Base-by-base conservation (phyloP, 352 stramenopile genomes). In the Phytophthora tentaculata region DNA sequence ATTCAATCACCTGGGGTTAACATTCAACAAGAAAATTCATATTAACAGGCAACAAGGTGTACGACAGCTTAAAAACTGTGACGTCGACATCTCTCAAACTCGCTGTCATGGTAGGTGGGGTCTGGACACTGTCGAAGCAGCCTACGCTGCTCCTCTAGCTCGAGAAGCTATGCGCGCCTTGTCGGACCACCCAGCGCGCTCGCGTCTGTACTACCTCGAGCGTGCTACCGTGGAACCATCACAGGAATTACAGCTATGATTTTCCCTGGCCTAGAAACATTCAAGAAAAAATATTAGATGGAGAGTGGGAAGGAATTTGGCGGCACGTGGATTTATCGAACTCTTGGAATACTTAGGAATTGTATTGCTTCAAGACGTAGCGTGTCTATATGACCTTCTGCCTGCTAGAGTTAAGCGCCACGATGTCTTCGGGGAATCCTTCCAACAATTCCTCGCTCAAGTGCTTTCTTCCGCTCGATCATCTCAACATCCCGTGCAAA, bases 11-110 rank as follows among this genome's bases (percentile, higher is more conserved):
- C 56, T 55, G 2, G 29, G 44, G 5, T 28, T 63, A 13, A 55
- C 10, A 12, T 63, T 63, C 7, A 63, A 50, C 10, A 56, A 56
- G 13, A 55, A 63, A 24, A 51, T 9, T 0, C 28, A 63, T 22
- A 55, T 63, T 3, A 63, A 63, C 6, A n/a, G 56, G 5, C 45
- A 63, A 16, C 28, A 63, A 48, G 44, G 26, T n/a, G 45, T 56
- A 8, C 28, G 26, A 2, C 17, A 61, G 9, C 54, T 61, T 22
- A 23, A 53, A 19, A 41, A 23, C 4, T 1, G 2, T 20, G 44
- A 63, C 8, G 56, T 63, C 0, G 45, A 63, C 14, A 56, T 48
- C 5, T 61, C 24, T 14, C 41, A 61, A 44, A 53, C 41, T 28
- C 54, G 19, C 13, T 3, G 44, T 8, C 44, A 63, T 26, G 56